Evolutionary conservation across 176 grass and related monocot species (phyloP).

Genomic region (Musa schizocarpa): DNA sequence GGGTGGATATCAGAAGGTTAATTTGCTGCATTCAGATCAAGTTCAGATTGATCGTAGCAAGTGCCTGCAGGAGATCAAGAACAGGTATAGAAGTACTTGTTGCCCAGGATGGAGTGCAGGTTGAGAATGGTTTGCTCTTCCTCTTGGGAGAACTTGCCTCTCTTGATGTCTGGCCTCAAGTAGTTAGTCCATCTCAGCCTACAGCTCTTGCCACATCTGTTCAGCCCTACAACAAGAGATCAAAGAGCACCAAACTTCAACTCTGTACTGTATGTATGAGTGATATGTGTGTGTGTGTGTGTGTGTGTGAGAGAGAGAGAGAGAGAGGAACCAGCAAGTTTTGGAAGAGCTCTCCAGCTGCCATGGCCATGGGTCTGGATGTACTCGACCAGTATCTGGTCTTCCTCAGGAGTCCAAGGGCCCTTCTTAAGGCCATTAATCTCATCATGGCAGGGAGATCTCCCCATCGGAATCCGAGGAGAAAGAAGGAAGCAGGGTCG

Average conservation of each 20-base stretch:
- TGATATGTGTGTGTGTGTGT: too few relatives aligned
- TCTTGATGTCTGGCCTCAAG: conserved; percentile 87
- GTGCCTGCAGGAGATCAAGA: neutral
- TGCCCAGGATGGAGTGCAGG: conserved; percentile 76
- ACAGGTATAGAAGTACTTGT: conserved; percentile 52
- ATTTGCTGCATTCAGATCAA: too few relatives aligned
- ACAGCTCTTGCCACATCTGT: conserved; percentile 97
- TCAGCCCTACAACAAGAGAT: conserved; percentile 44
- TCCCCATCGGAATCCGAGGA: conserved; percentile 40
- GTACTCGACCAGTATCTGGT: conserved; percentile 60
- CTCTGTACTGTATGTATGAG: too few relatives aligned
- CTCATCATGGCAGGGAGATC: conserved; percentile 74
- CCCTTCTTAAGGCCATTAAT: conserved; percentile 85
- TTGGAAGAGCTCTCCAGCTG: conserved; percentile 90
- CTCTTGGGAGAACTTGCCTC: conserved; percentile 77
- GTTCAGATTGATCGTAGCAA: too few relatives aligned
- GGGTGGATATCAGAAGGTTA: conserved; percentile 16
- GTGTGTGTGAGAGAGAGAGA: neutral
- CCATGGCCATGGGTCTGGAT: conserved; percentile 78
- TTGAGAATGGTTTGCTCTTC: conserved; percentile 81
- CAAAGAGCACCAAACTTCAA: neutral
- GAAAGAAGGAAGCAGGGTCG: neutral
- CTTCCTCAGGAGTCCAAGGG: conserved; percentile 86
- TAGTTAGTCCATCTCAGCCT: conserved; percentile 98
- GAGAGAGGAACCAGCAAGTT: conserved; percentile 49